Evolutionary conservation across 345 rosid species (phyloP).

Genomic region (Citropsis articulata): DNA sequence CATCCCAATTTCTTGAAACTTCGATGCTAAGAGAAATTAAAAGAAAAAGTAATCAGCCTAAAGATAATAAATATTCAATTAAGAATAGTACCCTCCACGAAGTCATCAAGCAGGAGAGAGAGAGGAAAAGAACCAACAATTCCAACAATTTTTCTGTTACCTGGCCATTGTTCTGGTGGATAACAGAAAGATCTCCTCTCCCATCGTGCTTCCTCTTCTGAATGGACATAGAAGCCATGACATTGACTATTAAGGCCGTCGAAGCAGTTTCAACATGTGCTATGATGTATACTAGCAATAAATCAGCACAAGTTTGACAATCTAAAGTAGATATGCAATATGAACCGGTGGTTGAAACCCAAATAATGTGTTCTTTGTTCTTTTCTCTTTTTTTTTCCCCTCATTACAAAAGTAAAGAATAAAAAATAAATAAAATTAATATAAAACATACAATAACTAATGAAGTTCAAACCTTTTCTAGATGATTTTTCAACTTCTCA

Average conservation of each 20-base stretch:
- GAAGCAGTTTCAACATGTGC: not conserved
- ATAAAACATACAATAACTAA: conserved; percentile 1
- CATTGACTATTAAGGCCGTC: not conserved
- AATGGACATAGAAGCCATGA: conserved; percentile 12
- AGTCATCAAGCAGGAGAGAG: not conserved
- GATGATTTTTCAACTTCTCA: conserved; percentile 66
- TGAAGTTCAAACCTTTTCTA: conserved; percentile 52
- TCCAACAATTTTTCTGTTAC: not conserved
- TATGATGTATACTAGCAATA: not conserved
- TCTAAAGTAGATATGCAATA: not conserved
- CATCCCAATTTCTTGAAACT: not conserved
- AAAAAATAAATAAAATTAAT: too few species aligned
- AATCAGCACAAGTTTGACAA: not conserved
- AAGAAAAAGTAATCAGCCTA: not conserved
- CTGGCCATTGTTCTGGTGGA: conserved; percentile 50
- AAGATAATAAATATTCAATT: not conserved
- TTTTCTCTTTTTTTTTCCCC: too few species aligned
- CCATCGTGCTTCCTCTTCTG: conserved; percentile 93
- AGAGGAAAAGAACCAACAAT: not conserved
- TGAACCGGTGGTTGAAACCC: not conserved
- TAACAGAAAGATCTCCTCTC: conserved; percentile 63
- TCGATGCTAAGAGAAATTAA: not conserved
- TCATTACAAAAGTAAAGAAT: not conserved
- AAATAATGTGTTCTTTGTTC: not conserved
- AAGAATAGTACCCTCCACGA: not conserved